Evolutionary conservation across 805 yeast genomes (phyloP).

Genomic region (Saturnispora zaruensis): DNA sequence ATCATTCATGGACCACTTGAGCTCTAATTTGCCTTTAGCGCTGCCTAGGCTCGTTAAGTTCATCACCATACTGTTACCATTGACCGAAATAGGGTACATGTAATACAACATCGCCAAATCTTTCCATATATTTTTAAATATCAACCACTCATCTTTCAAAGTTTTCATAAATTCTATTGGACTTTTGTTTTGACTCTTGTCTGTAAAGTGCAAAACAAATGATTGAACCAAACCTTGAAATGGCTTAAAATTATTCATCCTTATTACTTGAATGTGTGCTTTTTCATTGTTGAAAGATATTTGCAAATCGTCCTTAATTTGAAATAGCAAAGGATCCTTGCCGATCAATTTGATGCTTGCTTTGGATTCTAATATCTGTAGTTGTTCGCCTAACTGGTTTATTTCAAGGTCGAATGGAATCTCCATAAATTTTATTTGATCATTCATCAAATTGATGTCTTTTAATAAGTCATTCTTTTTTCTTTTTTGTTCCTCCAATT

Average conservation of each 20-base stretch:
- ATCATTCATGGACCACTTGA: not conserved
- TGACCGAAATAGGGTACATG: slow-evolving; percentile 1
- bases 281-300: not conserved
- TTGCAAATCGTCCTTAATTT: slow-evolving; percentile 1
- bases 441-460: slow-evolving; percentile 7
- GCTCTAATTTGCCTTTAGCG: not conserved
- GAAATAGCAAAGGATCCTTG: not conserved
- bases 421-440: not conserved
- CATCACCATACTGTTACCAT: not conserved
- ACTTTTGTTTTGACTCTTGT: not conserved
- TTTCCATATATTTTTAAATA: slow-evolving; percentile 8
- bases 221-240: slow-evolving; percentile 1
- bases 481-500: slow-evolving; percentile 1
- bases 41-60: slow-evolving; percentile 2
- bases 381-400: slow-evolving; percentile 7
- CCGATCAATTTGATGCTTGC: not conserved
- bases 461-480: not conserved
- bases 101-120: slow-evolving; percentile 9
- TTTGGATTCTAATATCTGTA: slow-evolving; percentile 7
- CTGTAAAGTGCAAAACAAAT: not conserved
- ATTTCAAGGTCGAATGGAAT: slow-evolving; percentile 18
- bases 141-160: slow-evolving; percentile 4
- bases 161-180: not conserved
- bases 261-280: not conserved
- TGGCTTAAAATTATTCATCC: slow-evolving; percentile 3